phyloP scores from a whole-genome alignment of 1,139 yeast species.

The Torulaspora globosa region DNA sequence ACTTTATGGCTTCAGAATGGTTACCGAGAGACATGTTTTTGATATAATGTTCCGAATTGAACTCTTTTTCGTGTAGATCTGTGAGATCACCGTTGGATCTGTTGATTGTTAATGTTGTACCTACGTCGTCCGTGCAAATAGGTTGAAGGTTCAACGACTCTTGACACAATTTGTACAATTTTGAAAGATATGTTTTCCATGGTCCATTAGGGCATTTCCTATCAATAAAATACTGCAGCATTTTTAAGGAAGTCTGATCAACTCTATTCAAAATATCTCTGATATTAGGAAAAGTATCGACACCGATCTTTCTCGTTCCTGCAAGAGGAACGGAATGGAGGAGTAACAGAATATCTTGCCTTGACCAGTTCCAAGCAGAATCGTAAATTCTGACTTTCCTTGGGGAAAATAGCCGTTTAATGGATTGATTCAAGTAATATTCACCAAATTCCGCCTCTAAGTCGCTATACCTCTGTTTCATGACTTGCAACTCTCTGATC shows the following conservation, averaged over 20 bases:
- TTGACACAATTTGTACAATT: slow-evolving; percentile 2
- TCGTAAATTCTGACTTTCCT: slow-evolving; percentile 87
- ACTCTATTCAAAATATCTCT: slow-evolving; percentile 76
- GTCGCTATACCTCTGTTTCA: slow-evolving; percentile 28
- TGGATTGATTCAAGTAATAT: slow-evolving; percentile 78
- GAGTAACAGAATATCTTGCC: slow-evolving; percentile 88
- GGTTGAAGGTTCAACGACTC: slow-evolving; percentile 3
- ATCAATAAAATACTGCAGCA: slow-evolving; percentile 83
- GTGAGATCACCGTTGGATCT: not conserved
- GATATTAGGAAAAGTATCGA: slow-evolving; percentile 33
- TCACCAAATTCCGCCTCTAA: slow-evolving; percentile 91
- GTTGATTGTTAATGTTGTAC: not conserved
- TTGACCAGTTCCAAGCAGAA: slow-evolving; percentile 97
- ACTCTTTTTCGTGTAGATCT: not conserved
- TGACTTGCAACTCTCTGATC: slow-evolving; percentile 8
- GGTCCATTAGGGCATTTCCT: slow-evolving; percentile 79
- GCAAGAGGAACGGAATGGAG: slow-evolving; percentile 44
- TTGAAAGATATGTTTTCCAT: slow-evolving; percentile 68
- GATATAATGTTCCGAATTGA: slow-evolving; percentile 9
- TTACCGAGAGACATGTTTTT: slow-evolving; percentile 14
- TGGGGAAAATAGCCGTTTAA: slow-evolving; percentile 79
- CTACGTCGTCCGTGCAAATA: not conserved
- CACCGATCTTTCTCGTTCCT: not conserved
- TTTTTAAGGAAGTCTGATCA: slow-evolving; percentile 84
- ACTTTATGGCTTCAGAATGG: not conserved